Base-by-base conservation (phyloP, 371 early-diverging fungal genomes). In the Thermomucor indicae-seudaticae region DNA sequence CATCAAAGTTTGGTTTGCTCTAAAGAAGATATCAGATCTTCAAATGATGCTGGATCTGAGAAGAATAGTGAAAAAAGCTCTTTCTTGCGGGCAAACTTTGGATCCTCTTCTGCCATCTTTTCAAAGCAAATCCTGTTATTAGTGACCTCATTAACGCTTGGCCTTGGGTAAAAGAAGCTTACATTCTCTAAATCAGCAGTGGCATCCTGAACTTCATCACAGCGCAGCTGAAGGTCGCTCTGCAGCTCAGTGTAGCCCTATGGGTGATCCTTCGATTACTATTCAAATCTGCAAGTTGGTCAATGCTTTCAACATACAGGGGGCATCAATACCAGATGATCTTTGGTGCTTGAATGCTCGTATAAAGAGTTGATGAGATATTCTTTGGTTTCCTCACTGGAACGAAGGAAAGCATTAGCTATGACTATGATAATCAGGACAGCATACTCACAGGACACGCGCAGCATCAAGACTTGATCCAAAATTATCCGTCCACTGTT, bases 31-130 rank as follows among this genome's bases (percentile, higher is more conserved):
- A 47, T 5, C 27, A 47, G 17, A 8, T 47, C 40, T 43, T 45
- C 59, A 52, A 61, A 61, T 35, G 19, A 27, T 19, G 32, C 20
- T 23, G 64, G 56, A 35, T 64, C 60, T 4, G 64, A 59, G 28
- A 43, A 64, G 20, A 59, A 64, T 23, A 40, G 14, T 0, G 59
- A 45, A 17, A 64, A 58, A 3, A 64, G 32, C 16, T 53, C 43
- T 17, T 41, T 49, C 19, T 47, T 39, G 14, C 49, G 23, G 19
- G 57, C 29, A 53, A 61, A 61, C 4, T 25, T 2, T 2, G 19
- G 0, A n/a, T 39, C 32, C 4, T 41, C 27, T 14, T 60, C 34
- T 4, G 34, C 16, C 25, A 16, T 30, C 43, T 43, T 28, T n/a
- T n/a, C 14, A 43, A 3, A 43, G 4, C 24, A 3, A 43, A 27